Evolutionary conservation across 1,139 yeast genomes (phyloP).

Genomic region (Yamadazyma diddensiae): DNA sequence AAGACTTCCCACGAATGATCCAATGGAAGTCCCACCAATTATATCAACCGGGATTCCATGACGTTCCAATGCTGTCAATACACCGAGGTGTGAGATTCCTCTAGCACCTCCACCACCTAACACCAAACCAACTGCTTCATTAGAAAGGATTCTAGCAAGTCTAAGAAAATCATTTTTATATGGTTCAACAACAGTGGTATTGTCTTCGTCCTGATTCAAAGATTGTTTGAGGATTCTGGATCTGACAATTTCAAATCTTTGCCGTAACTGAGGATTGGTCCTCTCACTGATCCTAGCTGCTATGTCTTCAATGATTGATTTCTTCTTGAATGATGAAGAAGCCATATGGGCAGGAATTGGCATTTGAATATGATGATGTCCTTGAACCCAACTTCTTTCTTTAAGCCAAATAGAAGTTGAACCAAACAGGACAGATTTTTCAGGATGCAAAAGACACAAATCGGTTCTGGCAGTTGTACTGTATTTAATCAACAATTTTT

Average conservation of each 20-base stretch:
- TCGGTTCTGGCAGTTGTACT: conserved; percentile 90
- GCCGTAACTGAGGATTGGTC: conserved; percentile 33
- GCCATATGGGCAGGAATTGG: conserved; percentile 23
- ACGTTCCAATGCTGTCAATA: conserved; percentile 89
- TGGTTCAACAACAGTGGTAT: conserved; percentile 12
- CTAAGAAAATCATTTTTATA: conserved; percentile 89
- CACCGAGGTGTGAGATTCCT: conserved; percentile 90
- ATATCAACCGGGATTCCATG: conserved; percentile 91
- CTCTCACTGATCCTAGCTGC: conserved; percentile 35
- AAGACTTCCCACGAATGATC: conserved; percentile 91
- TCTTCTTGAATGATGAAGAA: conserved; percentile 14
- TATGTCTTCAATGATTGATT: conserved; percentile 31
- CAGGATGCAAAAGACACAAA: conserved; percentile 79
- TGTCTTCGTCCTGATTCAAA: conserved; percentile 6
- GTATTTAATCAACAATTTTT: conserved; percentile 66
- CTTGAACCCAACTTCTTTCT: conserved; percentile 83
- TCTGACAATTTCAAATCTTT: conserved; percentile 32
- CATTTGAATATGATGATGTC: conserved; percentile 88
- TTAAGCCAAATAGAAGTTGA: conserved; percentile 83
- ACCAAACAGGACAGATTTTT: conserved; percentile 79
- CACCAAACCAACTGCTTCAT: conserved; percentile 91
- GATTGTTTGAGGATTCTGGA: conserved; percentile 22
- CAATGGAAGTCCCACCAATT: conserved; percentile 95
- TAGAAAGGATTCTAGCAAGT: conserved; percentile 83
- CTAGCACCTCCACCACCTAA: conserved; percentile 98